phyloP scores from a whole-genome alignment of 2,329 filamentous ascomycete species.

The Didymella sp. region DNA sequence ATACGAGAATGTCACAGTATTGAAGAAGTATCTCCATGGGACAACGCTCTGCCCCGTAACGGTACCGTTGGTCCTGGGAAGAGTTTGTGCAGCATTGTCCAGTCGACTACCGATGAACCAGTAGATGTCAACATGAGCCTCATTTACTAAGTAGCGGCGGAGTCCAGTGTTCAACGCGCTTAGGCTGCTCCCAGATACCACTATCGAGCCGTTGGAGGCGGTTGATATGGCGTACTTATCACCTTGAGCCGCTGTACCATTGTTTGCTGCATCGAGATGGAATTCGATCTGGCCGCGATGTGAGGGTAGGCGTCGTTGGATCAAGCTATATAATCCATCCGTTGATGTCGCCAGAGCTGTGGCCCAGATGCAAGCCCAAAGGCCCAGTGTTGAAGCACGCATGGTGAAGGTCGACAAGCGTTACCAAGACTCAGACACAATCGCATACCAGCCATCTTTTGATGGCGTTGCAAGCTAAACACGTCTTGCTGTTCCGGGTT shows the following conservation, averaged over 20 bases:
- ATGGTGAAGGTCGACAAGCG: constrained; percentile 15
- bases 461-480: constrained; percentile 2
- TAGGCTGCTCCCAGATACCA: constrained; percentile 26
- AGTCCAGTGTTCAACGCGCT: constrained; percentile 41
- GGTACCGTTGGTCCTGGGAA: constrained; percentile 43
- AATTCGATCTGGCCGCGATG: constrained; percentile 29
- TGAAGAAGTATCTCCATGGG: constrained; percentile 60
- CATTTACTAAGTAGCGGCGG: constrained; percentile 53
- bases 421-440: constrained; percentile 11
- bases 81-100: constrained; percentile 39
- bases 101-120: constrained; percentile 57
- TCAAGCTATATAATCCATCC: constrained; percentile 29
- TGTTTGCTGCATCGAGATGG: not conserved
- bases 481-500: constrained; percentile 4
- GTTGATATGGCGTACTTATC: constrained; percentile 28
- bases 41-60: constrained; percentile 54
- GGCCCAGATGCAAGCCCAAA: constrained; percentile 11
- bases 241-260: constrained; percentile 7
- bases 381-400: constrained; percentile 9
- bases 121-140: constrained; percentile 55
- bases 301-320: constrained; percentile 31
- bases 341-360: constrained; percentile 19
- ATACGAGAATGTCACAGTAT: constrained; percentile 58
- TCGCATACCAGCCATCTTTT: constrained; percentile 6
- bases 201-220: constrained; percentile 22